Evolutionary conservation across 176 grass and related monocot genomes (phyloP).

Genomic region (Raddia guianensis): DNA sequence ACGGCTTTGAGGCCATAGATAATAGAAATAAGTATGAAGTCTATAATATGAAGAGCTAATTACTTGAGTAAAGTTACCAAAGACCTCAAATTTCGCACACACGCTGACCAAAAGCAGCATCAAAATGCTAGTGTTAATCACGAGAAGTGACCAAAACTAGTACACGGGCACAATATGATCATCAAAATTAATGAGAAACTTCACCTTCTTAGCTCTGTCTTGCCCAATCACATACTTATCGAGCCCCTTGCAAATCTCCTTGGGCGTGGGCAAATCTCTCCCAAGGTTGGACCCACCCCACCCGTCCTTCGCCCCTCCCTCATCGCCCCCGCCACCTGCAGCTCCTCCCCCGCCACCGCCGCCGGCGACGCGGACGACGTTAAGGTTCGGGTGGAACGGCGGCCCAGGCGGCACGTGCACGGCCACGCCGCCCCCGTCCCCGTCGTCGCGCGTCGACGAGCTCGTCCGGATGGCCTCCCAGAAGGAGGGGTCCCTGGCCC

Average conservation of each 20-base stretch:
- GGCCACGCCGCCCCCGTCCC: slow-evolving; percentile 61
- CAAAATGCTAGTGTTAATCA: slow-evolving; percentile 10
- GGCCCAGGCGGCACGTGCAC: slow-evolving; percentile 88
- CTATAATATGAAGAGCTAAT: not conserved
- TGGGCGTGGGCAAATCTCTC: slow-evolving; percentile 91
- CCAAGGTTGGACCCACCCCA: slow-evolving; percentile 94
- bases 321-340: slow-evolving; percentile 38
- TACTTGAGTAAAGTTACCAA: not conserved
- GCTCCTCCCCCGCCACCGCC: slow-evolving; percentile 63
- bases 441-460: slow-evolving; percentile 63
- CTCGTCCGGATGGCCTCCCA: slow-evolving; percentile 51
- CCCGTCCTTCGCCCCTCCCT: slow-evolving; percentile 69
- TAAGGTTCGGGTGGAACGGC: slow-evolving; percentile 84
- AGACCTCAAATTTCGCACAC: not conserved
- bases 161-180: not conserved
- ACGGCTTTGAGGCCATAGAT: not conserved
- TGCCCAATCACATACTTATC: slow-evolving; percentile 99
- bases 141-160: slow-evolving; percentile 1
- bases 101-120: not conserved
- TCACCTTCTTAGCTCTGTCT: slow-evolving; percentile 91
- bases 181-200: slow-evolving; percentile 21
- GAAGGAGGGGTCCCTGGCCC: slow-evolving; percentile 55
- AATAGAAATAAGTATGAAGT: not conserved
- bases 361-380: slow-evolving; percentile 74
- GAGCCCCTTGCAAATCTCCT: slow-evolving; percentile 90